phyloP scores from a whole-genome alignment of 441 rosid genomes.

The Populus hybrid region DNA sequence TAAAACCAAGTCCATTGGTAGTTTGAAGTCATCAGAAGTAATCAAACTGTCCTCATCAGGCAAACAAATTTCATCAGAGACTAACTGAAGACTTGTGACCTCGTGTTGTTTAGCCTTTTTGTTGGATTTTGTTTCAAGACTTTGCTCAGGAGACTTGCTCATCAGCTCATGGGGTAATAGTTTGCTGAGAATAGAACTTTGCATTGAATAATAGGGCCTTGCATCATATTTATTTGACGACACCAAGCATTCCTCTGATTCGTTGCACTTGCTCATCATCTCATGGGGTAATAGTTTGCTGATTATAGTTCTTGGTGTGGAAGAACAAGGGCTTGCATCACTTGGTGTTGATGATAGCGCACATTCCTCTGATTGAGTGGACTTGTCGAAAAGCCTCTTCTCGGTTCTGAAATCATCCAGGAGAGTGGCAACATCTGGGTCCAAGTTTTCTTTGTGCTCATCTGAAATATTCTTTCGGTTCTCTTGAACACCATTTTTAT shows the following conservation, averaged over 20 bases:
- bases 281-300: too few species aligned
- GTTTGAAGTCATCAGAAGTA: constrained; percentile 27
- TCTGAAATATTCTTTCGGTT: constrained; percentile 21
- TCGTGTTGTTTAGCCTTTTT: not conserved
- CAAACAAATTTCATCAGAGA: constrained; percentile 28
- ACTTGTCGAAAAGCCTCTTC: not conserved
- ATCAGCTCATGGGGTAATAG: not conserved
- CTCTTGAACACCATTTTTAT: constrained; percentile 18
- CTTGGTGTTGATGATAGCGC: constrained; percentile 6
- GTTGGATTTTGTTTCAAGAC: constrained; percentile 11
- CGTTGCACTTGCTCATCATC: too few species aligned
- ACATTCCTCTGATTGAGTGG: constrained; percentile 14
- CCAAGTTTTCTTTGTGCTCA: constrained; percentile 22
- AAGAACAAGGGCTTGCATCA: constrained; percentile 2
- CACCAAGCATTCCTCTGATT: too few species aligned
- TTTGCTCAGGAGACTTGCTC: constrained; percentile 8
- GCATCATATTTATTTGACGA: too few species aligned
- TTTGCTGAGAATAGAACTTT: constrained; percentile 6
- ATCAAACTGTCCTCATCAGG: constrained; percentile 50
- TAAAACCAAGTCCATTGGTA: constrained; percentile 16
- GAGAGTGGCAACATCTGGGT: constrained; percentile 12
- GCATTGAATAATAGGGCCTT: too few species aligned
- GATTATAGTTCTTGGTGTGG: not conserved
- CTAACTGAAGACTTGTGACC: not conserved
- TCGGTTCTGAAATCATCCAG: constrained; percentile 14